phyloP scores from a whole-genome alignment of 225 moss, liverwort and hornwort genomes.

The Asterella californica region DNA sequence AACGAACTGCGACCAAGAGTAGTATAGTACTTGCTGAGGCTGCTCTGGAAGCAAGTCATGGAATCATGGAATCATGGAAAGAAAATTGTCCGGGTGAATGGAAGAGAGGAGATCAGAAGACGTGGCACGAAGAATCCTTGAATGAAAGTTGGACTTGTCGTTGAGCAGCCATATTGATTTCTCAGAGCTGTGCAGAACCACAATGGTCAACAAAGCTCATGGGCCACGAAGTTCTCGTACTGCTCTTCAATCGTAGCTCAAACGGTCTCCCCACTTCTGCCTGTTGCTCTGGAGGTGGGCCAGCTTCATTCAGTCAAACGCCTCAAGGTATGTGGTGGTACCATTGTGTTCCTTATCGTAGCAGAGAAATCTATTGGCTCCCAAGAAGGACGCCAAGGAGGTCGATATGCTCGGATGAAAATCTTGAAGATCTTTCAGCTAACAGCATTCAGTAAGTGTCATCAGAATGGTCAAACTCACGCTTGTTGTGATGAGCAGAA shows the following conservation, averaged over 20 bases:
- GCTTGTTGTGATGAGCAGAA: constrained; percentile 5
- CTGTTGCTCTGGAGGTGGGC: constrained; percentile 63
- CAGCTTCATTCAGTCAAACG: constrained; percentile 54
- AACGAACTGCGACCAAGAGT: neutral
- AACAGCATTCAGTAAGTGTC: neutral
- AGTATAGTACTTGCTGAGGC: neutral
- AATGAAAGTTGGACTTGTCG: neutral
- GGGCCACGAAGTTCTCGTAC: constrained; percentile 58
- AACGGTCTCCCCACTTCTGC: constrained; percentile 55
- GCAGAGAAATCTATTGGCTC: neutral
- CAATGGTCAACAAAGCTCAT: constrained; percentile 42
- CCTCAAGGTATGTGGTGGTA: constrained; percentile 42
- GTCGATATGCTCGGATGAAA: neutral
- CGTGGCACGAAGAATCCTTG: neutral
- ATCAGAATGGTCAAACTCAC: neutral
- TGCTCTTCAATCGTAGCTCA: constrained; percentile 48
- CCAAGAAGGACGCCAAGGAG: neutral
- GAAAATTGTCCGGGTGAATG: neutral
- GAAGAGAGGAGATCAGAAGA: neutral
- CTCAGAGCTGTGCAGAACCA: constrained; percentile 29
- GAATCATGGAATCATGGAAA: neutral
- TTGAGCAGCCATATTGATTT: neutral
- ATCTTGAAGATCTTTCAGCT: neutral
- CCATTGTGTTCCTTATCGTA: neutral
- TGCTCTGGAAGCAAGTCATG: neutral